Conservation (phyloP, 2,329 filamentous ascomycete genomes). For the Trichocomaceae sp. region DNA sequence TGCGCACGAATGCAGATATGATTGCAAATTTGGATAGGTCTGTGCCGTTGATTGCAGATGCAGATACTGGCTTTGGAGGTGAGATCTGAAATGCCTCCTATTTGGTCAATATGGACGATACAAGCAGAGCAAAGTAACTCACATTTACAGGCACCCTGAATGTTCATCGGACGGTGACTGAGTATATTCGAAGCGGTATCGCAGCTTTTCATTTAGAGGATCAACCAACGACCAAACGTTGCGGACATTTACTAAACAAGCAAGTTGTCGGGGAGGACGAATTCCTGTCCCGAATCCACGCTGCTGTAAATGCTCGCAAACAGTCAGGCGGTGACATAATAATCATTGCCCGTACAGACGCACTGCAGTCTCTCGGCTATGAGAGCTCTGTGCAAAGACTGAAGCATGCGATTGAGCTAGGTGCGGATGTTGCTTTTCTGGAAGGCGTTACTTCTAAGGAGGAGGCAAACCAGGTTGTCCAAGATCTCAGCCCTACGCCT, state of each 20-base stretch:
- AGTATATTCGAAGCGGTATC: slow-evolving; percentile 42
- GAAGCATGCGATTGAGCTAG: slow-evolving; percentile 22
- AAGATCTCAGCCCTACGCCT: slow-evolving; percentile 23
- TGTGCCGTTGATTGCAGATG: slow-evolving; percentile 54
- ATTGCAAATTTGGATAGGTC: slow-evolving; percentile 53
- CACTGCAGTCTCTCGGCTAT: slow-evolving; percentile 22
- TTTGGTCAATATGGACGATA: neutral
- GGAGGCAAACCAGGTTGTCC: slow-evolving; percentile 20
- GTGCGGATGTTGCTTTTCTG: slow-evolving; percentile 28
- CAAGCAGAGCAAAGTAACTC: neutral
- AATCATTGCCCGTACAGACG: slow-evolving; percentile 30
- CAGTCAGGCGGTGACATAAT: slow-evolving; percentile 25
- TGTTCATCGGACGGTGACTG: slow-evolving; percentile 39
- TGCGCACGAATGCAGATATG: slow-evolving; percentile 58
- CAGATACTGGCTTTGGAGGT: slow-evolving; percentile 50
- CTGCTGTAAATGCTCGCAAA: slow-evolving; percentile 27
- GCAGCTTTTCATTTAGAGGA: slow-evolving; percentile 50
- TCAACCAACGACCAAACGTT: slow-evolving; percentile 40
- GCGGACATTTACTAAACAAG: slow-evolving; percentile 36
- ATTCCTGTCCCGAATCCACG: slow-evolving; percentile 20
- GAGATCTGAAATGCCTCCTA: neutral
- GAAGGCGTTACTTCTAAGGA: slow-evolving; percentile 26
- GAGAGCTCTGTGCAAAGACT: slow-evolving; percentile 24
- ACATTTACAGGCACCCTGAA: slow-evolving; percentile 24
- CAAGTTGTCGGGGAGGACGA: slow-evolving; percentile 19